Conservation (phyloP, 2,329 filamentous ascomycete species). For the Monilinia laxa region DNA sequence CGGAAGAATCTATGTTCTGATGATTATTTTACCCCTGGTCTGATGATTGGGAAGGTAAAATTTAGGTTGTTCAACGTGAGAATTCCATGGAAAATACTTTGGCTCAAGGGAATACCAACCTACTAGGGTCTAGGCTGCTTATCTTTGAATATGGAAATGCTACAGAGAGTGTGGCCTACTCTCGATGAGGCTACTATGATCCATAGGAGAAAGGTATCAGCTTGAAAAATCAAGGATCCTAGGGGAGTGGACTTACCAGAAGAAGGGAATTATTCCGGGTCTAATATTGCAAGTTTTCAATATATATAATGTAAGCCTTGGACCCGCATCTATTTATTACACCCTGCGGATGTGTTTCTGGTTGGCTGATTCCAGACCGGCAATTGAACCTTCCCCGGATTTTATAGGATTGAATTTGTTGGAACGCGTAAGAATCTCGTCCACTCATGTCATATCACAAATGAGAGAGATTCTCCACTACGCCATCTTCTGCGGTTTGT, state of each 20-base stretch:
- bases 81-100: neutral
- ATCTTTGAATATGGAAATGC: neutral
- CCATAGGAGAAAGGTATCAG: neutral
- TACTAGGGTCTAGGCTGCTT: neutral
- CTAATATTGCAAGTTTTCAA: neutral
- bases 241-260: neutral
- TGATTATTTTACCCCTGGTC: neutral
- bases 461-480: slow-evolving; percentile 6
- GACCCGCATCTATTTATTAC: neutral
- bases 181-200: neutral
- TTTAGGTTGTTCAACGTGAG: neutral
- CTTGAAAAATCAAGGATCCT: neutral
- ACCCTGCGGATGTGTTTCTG: no score
- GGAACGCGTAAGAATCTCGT: neutral
- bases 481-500: no score
- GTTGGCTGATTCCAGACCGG: neutral
- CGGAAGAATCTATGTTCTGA: slow-evolving; percentile 8
- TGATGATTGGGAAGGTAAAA: neutral
- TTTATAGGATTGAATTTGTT: neutral
- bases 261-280: slow-evolving; percentile 9
- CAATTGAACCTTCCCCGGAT: slow-evolving; percentile 14
- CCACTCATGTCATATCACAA: neutral
- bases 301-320: neutral
- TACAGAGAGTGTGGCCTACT: neutral
- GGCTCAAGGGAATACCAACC: neutral